Evolutionary conservation across 2,329 filamentous ascomycete species (phyloP).

Genomic region (Trichoderma aggressivum): DNA sequence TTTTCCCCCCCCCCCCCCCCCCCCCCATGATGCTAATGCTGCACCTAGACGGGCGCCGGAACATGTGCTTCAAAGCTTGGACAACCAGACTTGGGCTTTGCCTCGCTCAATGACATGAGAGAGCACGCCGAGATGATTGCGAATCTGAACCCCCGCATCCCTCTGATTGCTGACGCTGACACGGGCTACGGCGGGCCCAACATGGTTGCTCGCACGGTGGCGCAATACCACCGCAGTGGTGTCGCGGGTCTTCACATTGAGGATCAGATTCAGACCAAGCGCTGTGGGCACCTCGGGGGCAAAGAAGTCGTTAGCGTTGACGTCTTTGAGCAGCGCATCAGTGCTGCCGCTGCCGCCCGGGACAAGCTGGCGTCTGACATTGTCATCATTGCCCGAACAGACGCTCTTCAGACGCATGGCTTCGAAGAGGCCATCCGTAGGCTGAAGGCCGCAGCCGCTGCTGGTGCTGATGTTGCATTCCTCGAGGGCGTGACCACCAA

Average conservation of each 20-base stretch:
- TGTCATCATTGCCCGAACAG: slow-evolving; percentile 62
- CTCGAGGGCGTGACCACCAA: slow-evolving; percentile 55
- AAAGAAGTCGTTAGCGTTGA: slow-evolving; percentile 57
- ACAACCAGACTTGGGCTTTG: slow-evolving; percentile 60
- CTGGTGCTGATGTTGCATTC: slow-evolving; percentile 58
- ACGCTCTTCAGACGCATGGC: slow-evolving; percentile 55
- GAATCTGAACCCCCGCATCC: slow-evolving; percentile 51
- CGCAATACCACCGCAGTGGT: slow-evolving; percentile 51
- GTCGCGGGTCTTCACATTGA: slow-evolving; percentile 61
- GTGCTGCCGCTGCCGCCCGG: slow-evolving; percentile 52
- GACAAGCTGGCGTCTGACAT: slow-evolving; percentile 51
- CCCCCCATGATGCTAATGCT: background rate
- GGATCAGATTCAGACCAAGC: slow-evolving; percentile 62
- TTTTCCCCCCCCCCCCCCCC: no score
- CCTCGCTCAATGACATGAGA: slow-evolving; percentile 61
- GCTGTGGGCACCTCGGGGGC: slow-evolving; percentile 61
- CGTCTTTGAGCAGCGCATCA: slow-evolving; percentile 52
- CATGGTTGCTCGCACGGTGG: slow-evolving; percentile 51
- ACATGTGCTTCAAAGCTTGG: slow-evolving; percentile 60
- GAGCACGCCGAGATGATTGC: slow-evolving; percentile 63
- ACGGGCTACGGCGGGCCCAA: slow-evolving; percentile 54
- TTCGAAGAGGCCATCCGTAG: slow-evolving; percentile 55
- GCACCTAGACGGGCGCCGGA: slow-evolving; percentile 57
- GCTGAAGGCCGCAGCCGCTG: slow-evolving; percentile 47
- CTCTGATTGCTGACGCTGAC: slow-evolving; percentile 60